Evolutionary conservation across 805 yeast species (phyloP).

Genomic region (Wickerhamomyces chambardii): DNA sequence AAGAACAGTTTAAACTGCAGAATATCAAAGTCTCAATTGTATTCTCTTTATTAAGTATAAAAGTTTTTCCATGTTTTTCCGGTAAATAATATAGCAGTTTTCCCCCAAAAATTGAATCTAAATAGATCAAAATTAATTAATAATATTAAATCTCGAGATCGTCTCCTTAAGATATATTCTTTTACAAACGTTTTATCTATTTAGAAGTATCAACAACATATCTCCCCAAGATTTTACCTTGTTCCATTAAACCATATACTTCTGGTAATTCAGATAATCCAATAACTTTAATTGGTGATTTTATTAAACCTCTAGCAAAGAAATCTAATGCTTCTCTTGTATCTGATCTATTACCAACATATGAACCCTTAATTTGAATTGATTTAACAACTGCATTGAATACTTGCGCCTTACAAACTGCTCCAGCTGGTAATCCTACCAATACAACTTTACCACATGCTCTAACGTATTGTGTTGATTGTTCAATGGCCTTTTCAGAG

Average conservation of each 20-base stretch:
- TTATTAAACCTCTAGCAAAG: slow-evolving; percentile 54
- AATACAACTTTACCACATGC: slow-evolving; percentile 51
- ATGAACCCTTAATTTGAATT: slow-evolving; percentile 29
- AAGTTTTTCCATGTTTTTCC: no score
- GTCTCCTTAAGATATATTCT: no score
- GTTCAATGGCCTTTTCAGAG: slow-evolving; percentile 41
- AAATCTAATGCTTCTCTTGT: slow-evolving; percentile 64
- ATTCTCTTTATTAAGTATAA: no score
- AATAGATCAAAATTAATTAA: no score
- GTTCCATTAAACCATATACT: slow-evolving; percentile 45
- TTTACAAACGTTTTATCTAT: slow-evolving; percentile 19
- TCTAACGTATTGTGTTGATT: slow-evolving; percentile 43
- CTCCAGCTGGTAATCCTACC: slow-evolving; percentile 52
- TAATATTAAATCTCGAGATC: no score
- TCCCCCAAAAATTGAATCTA: no score
- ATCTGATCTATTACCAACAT: slow-evolving; percentile 16
- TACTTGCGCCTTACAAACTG: slow-evolving; percentile 34
- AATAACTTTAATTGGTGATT: slow-evolving; percentile 50
- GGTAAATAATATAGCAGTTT: no score
- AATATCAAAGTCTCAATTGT: no score
- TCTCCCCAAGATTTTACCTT: slow-evolving; percentile 59
- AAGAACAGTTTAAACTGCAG: no score
- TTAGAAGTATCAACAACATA: slow-evolving; percentile 73
- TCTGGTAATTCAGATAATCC: slow-evolving; percentile 44
- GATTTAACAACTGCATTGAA: slow-evolving; percentile 42